Percentiles rank a stretch among this genome's conserved stretches.
These are phyloP conservation scores for Trifolium pratense DNA, from an alignment of 306 rosid genomes.

Conservation along the genomic window DNA sequence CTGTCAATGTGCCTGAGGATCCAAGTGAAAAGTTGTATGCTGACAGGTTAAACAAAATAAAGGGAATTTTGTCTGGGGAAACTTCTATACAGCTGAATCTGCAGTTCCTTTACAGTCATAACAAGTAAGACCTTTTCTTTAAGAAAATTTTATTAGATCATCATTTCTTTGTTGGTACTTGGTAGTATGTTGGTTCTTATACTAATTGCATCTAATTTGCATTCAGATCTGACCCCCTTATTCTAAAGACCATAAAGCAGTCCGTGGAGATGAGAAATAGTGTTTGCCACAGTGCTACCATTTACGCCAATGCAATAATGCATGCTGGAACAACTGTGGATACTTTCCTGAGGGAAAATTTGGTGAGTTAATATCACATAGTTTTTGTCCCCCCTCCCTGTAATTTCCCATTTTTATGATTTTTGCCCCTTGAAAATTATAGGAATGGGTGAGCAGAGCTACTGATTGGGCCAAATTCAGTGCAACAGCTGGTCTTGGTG, in stretches of 20 bases:
- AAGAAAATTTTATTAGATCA: constrained; percentile 14
- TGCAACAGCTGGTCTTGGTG: constrained; percentile 98
- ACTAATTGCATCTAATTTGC: constrained; percentile 41
- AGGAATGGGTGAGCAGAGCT: constrained; percentile 99
- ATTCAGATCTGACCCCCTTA: constrained; percentile 89
- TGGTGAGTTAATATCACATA: constrained; percentile 55
- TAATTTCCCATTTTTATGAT: constrained; percentile 12
- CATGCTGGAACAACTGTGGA: constrained; percentile 99
- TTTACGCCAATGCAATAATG: constrained; percentile 95
- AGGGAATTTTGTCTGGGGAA: constrained; percentile 94
- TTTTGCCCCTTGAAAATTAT: constrained; percentile 36
- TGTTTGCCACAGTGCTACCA: constrained; percentile 96
- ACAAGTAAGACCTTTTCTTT: constrained; percentile 90
- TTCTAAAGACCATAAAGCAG: constrained; percentile 95
- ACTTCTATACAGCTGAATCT: constrained; percentile 89
- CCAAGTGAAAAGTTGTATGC: constrained; percentile 78
- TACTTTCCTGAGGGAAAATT: constrained; percentile 93
- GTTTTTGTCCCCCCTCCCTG: not conserved
- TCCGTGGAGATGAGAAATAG: constrained; percentile 99
- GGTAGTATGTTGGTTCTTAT: constrained; percentile 34
- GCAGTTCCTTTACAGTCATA: constrained; percentile 93
- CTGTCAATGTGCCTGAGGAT: constrained; percentile 60
- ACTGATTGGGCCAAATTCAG: constrained; percentile 99
- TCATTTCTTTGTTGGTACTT: constrained; percentile 28
- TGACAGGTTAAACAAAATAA: constrained; percentile 79